These are phyloP conservation scores for Jatropha multifida DNA, from an alignment of 441 rosid species.

Conservation along the genomic window DNA sequence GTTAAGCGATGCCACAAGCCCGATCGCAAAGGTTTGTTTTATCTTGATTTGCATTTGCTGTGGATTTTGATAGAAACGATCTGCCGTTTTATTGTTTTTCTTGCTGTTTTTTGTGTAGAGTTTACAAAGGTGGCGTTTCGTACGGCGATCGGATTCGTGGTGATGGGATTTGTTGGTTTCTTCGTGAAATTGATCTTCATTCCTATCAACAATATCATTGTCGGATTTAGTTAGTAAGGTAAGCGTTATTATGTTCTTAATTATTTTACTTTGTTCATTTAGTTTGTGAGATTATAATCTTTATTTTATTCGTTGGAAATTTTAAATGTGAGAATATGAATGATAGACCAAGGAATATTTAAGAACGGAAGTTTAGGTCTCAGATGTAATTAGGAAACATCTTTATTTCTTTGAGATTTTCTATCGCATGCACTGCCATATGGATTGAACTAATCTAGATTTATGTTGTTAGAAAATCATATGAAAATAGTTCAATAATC, in stretches of 20 bases:
- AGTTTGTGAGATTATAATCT: not conserved
- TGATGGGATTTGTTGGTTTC: conserved; percentile 88
- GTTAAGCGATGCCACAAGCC: conserved; percentile 96
- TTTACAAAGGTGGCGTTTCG: conserved; percentile 84
- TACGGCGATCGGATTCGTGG: conserved; percentile 82
- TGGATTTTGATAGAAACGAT: not conserved
- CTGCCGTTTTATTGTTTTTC: not conserved
- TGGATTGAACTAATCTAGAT: not conserved
- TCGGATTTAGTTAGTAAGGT: conserved; percentile 58
- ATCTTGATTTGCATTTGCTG: not conserved
- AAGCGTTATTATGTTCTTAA: not conserved
- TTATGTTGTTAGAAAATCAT: not conserved
- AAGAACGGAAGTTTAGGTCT: not conserved
- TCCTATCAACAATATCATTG: conserved; percentile 85
- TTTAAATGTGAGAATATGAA: not conserved
- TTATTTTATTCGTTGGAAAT: not conserved
- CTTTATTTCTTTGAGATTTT: not conserved
- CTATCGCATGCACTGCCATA: not conserved
- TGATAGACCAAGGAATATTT: not conserved
- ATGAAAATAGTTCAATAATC: not conserved
- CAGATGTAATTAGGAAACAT: not conserved
- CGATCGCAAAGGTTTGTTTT: conserved; percentile 68
- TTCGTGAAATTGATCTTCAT: conserved; percentile 85
- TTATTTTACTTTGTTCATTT: not conserved
- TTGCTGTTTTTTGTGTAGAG: conserved; percentile 30